Evolutionary conservation across 768 basidiomycete genomes (phyloP).

Genomic region (Cystoderma amianthinum): DNA sequence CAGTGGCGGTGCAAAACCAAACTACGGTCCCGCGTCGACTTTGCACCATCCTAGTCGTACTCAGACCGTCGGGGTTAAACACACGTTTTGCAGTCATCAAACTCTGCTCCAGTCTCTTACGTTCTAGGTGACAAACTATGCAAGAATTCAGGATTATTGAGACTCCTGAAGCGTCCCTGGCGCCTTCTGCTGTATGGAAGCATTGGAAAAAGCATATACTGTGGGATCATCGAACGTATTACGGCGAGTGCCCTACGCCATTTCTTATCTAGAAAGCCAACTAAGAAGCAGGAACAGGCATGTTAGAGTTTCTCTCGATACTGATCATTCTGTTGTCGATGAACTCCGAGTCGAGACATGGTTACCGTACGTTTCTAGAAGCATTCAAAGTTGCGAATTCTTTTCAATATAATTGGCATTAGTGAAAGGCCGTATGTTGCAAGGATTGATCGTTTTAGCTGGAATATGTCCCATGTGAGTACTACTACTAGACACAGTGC

Average conservation of each 20-base stretch:
- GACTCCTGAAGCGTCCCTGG: not conserved
- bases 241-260: not conserved
- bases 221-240: not conserved
- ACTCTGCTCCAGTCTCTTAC: too few relatives aligned
- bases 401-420: not conserved
- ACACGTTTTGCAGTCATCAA: too few relatives aligned
- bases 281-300: not conserved
- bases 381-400: not conserved
- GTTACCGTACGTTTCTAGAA: not conserved
- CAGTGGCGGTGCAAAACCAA: too few relatives aligned
- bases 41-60: too few relatives aligned
- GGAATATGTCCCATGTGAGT: conserved; percentile 1
- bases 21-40: too few relatives aligned
- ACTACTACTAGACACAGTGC: not conserved
- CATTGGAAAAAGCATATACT: not conserved
- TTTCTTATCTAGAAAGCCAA: too few relatives aligned
- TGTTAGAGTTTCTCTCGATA: not conserved
- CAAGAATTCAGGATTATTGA: not conserved
- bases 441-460: not conserved
- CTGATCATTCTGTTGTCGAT: not conserved
- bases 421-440: not conserved
- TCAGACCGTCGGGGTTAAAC: too few relatives aligned
- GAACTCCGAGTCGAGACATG: not conserved
- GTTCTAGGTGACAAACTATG: too few relatives aligned
- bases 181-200: conserved; percentile 1